Evolutionary conservation across 371 early-diverging fungal species (phyloP), one percentile per base, ranked within the genome.

Genomic region (Mortierella sp.): DNA sequence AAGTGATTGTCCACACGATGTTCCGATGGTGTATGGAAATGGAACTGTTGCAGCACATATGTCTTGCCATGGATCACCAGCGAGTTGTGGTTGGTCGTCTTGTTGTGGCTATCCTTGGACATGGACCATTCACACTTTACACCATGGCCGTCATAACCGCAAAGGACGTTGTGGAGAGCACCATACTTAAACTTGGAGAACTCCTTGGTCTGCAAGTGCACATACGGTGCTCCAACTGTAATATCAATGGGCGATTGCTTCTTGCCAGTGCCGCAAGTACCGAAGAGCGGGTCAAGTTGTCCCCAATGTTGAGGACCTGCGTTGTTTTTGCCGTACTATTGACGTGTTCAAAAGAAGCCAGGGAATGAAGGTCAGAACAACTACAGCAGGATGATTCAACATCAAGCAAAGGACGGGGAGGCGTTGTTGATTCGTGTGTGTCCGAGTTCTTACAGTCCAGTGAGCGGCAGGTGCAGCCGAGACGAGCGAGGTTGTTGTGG

Each of bases 11-110:
- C 19, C 54, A 84, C 53, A 37, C 78, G 73, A 60, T 85, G 85
- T 53, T 85, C 85, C 16, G 79, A 74, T 2, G 86, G 83, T 2
- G 80, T 60, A 59, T 86, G 85, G 72, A 83, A 81, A 58, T 85
- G 86, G 64, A 85, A 82, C 19, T 79, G 55, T 21, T 47, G 21
- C 37, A 85, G 49, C 16, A 47, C 31, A 57, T 71, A 82, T 13
- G 17, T 45, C 37, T 71, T 62, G 25, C 54, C 60, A 24, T 63
- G 46, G 50, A 65, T 54, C 3, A n/a, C 25, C 27, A 78, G 34
- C 41, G 58, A 47, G 63, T 78, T 61, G 13, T 22, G 12, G 17
- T 41, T 22, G 0, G 51, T 27, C 10, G 31, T 44, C 45, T 45
- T 45, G 45, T 45, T 19, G 19, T 12, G 45, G 7, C 10, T 21